Base-by-base conservation (phyloP, 331 rosid species). In the Cydonia oblonga region DNA sequence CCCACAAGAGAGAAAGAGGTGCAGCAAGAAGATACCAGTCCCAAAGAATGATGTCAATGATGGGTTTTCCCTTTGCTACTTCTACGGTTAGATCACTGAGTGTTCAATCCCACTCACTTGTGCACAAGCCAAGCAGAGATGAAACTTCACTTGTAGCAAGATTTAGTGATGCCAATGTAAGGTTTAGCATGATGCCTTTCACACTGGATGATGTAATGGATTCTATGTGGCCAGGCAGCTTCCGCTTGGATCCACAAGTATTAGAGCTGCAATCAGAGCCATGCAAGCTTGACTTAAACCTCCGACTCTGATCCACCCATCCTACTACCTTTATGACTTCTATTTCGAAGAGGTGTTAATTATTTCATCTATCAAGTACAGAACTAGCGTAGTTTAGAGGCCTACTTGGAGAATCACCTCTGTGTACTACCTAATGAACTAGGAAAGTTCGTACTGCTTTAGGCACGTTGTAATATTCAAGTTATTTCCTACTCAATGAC, bases 1-100 rank as follows among this genome's bases (percentile, higher is more conserved):
- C 97, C 19, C 97, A 95, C 83, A 91, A 91, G 81, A 92, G 97
- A 69, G 97, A 91, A 69, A 86, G 99, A 81, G 97, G 97, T 18
- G 99, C 93, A 54, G 89, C 93, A 8, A 88, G 90, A 83, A 92
- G 92, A 83, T 87, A 84, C 71, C 97, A 88, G 64, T 79, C 97
- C 40, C 96, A 89, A 77, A 83, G 88, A 79, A 76, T 88, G 81
- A 87, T 84, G 90, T 73, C 89, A n/a, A 78, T 84, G 83, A 80
- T 89, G 88, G 89, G 91, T 2, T 76, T 86, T 66, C 82, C 92
- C 53, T 53, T 79, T 56, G 84, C 64, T 77, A 78, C 78, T 46
- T 80, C 89, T 7, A 59, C 78, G 64, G 38, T 81, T 53, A 84
- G 90, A 74, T 90, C 97, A n/a, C 88, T 91, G 22, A 88, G 92